Base-by-base conservation (phyloP, 805 yeast genomes). In the Metschnikowia chrysomelidarum region DNA sequence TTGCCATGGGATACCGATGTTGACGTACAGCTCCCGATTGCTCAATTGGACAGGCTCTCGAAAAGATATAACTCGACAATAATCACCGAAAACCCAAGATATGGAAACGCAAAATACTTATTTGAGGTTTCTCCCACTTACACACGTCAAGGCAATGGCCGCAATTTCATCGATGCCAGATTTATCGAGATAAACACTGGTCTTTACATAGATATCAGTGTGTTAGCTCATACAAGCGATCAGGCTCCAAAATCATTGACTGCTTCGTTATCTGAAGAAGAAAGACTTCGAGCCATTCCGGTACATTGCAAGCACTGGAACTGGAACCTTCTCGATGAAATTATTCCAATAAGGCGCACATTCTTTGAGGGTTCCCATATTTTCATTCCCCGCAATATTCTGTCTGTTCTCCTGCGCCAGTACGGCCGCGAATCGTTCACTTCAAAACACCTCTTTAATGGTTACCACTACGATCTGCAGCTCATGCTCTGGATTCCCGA, bases 401-500 rank as follows among this genome's bases (percentile, higher is more conserved):
- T 53, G 24, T 49, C 57, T 4, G 46, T 62, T n/a, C 44, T 64
- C 13, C 38, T 44, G 17, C 46, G 61, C 24, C 60, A 64, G 40
- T 64, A 64, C 38, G 69, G 69, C 1, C 32, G 38, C 16, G 51
- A 43, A 11, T 56, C 62, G 4, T 57, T 44, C 43, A 58, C 61
- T 21, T 46, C 59, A n/a, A 56, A 57, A 32, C 31, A 36, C 3
- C 41, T 47, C 27, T 62, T 58, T 41, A 32, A 46, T 13, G 49
- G 56, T 27, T 62, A 65, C 43, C 63, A 66, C 33, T 71, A 57
- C 47, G 73, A 67, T 41, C 35, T 46, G n/a, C 73, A 70, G 38
- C 56, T 72, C 32, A 55, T 58, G 15, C 44, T 71, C 22, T 73
- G 77, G 78, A 74, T 73, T 3, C 64, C 72, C 4, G 68, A 71